Conservation (phyloP, 2,329 filamentous ascomycete genomes). For the Gyromitra esculenta region DNA sequence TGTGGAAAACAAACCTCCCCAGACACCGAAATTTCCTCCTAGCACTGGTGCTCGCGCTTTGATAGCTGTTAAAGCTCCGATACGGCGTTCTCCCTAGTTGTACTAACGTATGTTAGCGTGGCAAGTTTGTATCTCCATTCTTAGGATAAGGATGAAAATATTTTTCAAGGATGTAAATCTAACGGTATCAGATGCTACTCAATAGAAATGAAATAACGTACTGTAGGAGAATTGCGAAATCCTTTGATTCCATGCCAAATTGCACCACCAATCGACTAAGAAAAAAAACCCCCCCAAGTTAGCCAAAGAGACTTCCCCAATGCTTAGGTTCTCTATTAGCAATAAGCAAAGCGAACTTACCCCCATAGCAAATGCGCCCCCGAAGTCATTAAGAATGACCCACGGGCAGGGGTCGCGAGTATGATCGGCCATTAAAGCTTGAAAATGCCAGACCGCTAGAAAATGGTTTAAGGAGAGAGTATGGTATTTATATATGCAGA, state of each 20-base stretch:
- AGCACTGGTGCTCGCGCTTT: conserved; percentile 96
- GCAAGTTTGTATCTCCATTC: neutral
- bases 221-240: conserved; percentile 77
- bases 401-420: conserved; percentile 95
- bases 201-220: conserved; percentile 24
- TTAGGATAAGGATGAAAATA: neutral
- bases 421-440: conserved; percentile 71
- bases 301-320: neutral
- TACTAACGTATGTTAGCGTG: neutral
- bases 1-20: conserved; percentile 94
- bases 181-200: neutral
- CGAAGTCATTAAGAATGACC: conserved; percentile 97
- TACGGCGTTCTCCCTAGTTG: conserved; percentile 85
- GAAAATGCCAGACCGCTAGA: neutral
- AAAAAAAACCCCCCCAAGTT: conserved; percentile 25
- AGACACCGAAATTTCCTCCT: conserved; percentile 97
- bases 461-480: neutral
- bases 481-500: conserved; percentile 33
- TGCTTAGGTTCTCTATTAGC: conserved; percentile 26
- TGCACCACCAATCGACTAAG: conserved; percentile 76
- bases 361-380: conserved; percentile 95
- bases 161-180: too few species aligned
- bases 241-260: conserved; percentile 98
- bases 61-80: conserved; percentile 94
- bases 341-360: conserved; percentile 77